A percentile compares a stretch with the other conserved stretches of the same genome.
Evolutionary conservation across 768 basidiomycete species (phyloP).

Genomic region (Russula abietina): DNA sequence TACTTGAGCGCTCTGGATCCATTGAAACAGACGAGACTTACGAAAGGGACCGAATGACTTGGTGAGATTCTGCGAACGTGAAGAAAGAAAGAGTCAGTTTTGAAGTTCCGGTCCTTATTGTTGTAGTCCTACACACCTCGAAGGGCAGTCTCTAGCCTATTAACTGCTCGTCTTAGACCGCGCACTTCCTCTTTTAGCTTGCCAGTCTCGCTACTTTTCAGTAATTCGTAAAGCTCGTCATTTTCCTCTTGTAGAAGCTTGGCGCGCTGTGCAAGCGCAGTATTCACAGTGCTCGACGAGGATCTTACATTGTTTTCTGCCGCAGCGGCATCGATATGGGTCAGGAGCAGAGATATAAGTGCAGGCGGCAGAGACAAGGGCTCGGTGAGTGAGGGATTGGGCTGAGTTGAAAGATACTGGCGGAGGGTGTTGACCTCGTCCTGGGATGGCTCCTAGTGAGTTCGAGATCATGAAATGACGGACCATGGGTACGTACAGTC

Average conservation of each 20-base stretch:
- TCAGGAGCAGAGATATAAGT: slow-evolving; percentile 59
- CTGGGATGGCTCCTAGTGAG: slow-evolving; percentile 34
- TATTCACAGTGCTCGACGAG: slow-evolving; percentile 49
- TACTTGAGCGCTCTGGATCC: slow-evolving; percentile 14
- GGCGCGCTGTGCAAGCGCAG: slow-evolving; percentile 71
- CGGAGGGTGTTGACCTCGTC: slow-evolving; percentile 69
- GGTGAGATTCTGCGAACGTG: slow-evolving; percentile 60
- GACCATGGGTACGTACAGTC: slow-evolving; percentile 47
- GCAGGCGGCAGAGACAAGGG: slow-evolving; percentile 66
- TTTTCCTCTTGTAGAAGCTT: slow-evolving; percentile 79
- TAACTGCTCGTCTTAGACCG: slow-evolving; percentile 59
- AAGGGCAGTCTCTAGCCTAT: slow-evolving; percentile 66
- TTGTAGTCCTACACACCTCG: slow-evolving; percentile 47
- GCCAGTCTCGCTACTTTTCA: slow-evolving; percentile 71
- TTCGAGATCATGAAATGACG: neutral
- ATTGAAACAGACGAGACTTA: slow-evolving; percentile 37
- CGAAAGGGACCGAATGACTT: slow-evolving; percentile 65
- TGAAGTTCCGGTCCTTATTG: neutral
- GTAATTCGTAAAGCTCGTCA: slow-evolving; percentile 73
- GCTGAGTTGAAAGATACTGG: slow-evolving; percentile 56
- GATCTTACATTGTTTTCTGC: slow-evolving; percentile 28
- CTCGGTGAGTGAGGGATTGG: slow-evolving; percentile 53
- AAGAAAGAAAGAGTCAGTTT: slow-evolving; percentile 6
- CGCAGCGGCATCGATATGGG: slow-evolving; percentile 50
- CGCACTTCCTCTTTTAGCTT: slow-evolving; percentile 77